Evolutionary conservation across 306 rosid species (phyloP).

Genomic region (Lagenaria siceraria): DNA sequence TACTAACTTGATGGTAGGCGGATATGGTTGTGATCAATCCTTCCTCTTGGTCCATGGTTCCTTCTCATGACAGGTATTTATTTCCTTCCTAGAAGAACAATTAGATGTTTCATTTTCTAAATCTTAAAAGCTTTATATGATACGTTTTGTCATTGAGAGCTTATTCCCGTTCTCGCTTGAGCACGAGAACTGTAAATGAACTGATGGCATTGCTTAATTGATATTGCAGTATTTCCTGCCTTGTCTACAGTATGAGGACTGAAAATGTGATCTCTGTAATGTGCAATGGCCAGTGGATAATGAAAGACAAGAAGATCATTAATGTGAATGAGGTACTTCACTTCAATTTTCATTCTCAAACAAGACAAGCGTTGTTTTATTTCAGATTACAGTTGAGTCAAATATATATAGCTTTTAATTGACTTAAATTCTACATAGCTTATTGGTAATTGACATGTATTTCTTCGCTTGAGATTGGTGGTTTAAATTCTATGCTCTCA

Average conservation of each 20-base stretch:
- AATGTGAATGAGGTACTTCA: conserved; percentile 50
- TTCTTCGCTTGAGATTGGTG: too few relatives aligned
- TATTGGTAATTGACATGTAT: too few relatives aligned
- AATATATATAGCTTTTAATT: background rate
- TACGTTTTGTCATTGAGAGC: background rate
- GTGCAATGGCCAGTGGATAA: conserved; percentile 84
- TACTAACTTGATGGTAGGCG: conserved; percentile 35
- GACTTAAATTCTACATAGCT: background rate
- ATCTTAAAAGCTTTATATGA: background rate
- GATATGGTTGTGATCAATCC: conserved; percentile 73
- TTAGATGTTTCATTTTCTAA: background rate
- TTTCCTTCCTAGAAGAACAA: conserved; percentile 5
- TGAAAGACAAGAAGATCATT: conserved; percentile 67
- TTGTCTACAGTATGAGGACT: conserved; percentile 71
- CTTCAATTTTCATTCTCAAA: background rate
- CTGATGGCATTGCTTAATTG: conserved; percentile 12
- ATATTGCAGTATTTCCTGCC: conserved; percentile 61
- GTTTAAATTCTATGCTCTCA: too few relatives aligned
- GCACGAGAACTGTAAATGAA: background rate
- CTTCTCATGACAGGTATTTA: conserved; percentile 62
- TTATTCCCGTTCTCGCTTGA: background rate
- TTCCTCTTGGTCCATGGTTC: conserved; percentile 66
- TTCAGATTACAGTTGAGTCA: background rate
- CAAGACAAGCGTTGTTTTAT: background rate
- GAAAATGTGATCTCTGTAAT: conserved; percentile 67